Evolutionary conservation across 1,139 yeast genomes (phyloP), one percentile per base, ranked within the genome.

Genomic region (Geotrichum histeridarum): DNA sequence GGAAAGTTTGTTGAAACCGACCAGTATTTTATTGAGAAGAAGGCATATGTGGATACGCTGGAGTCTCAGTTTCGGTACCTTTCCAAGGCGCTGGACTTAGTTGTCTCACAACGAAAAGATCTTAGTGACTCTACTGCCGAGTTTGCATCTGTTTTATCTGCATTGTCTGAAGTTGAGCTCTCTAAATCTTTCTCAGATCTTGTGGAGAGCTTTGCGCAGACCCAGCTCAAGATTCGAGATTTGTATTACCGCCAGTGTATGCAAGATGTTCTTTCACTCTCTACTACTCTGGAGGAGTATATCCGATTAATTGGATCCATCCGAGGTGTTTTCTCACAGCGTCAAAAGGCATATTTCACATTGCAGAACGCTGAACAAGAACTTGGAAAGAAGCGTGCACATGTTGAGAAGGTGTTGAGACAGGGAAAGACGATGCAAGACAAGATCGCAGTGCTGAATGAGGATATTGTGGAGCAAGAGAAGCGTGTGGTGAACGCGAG

Each of bases 231-330:
- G 59, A 78, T 91, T 42, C 82, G 81, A 61, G 95, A 88, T 54
- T 76, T 89, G 54, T 74, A 89, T 56, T 91, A 86, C 60, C 79
- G 97, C 55, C 82, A 86, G 57, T 85, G 91, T 58, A 70, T 87
- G 67, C 96, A 90, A 68, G 98, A 93, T 63, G 82, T 90, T 63
- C 73, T 93, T 59, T 89, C 96, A 0, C 73, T 93, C 50, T 95
- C 96, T 1, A 80, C 87, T 41, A 88, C 96, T 0, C 74, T 93
- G 42, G 97, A 91, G 65, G 98, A 91, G 66, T 91, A 93, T 67
- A 75, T 85, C 54, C 78, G 98, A 51, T 74, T 86, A 17, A 81
- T 93, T 39, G 84, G 86, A 4, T 87, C 96, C 27, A 80, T 90
- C 42, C 81, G 86, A 62, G 78, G 82, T 47, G 82, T 87, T 1